Percentiles rank a stretch among this genome's conserved stretches.
These are phyloP conservation scores for Dothideomycetidae sp. DNA, from an alignment of 2,329 filamentous ascomycete species.

Conservation along the genomic window DNA sequence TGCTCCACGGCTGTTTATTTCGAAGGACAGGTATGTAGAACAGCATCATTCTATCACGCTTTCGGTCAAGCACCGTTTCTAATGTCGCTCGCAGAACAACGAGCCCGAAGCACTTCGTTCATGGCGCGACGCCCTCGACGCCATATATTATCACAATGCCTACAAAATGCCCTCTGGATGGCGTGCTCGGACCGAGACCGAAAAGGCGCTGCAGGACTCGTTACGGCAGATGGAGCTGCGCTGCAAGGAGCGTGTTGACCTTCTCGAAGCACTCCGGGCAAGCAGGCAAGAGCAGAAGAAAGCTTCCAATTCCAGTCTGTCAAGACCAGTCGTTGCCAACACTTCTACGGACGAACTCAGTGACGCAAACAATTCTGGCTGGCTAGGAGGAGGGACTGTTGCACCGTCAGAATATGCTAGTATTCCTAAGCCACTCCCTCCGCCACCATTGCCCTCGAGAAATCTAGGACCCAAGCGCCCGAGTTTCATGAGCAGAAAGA, in stretches of 20 bases:
- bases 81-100: constrained; percentile 49
- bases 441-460: constrained; percentile 26
- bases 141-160: constrained; percentile 75
- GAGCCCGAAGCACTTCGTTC: constrained; percentile 80
- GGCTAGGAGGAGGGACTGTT: constrained; percentile 69
- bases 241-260: constrained; percentile 82
- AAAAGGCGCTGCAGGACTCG: constrained; percentile 68
- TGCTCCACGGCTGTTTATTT: constrained; percentile 96
- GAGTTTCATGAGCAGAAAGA: constrained; percentile 28
- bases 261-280: constrained; percentile 65
- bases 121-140: constrained; percentile 77
- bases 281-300: constrained; percentile 42
- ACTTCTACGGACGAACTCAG: constrained; percentile 8
- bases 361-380: constrained; percentile 32
- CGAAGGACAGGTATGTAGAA: constrained; percentile 60
- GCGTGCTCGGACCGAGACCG: constrained; percentile 62
- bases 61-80: neutral
- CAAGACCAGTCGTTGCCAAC: constrained; percentile 8
- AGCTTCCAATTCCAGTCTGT: constrained; percentile 18
- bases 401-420: constrained; percentile 68
- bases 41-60: neutral
- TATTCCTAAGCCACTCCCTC: constrained; percentile 53
- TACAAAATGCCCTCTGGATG: constrained; percentile 57
- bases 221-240: constrained; percentile 72
- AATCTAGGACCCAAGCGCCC: constrained; percentile 29